Evolutionary conservation across 768 basidiomycete genomes (phyloP), one percentile per base, ranked within the genome.

Genomic region (Pisolithus marmoratus): DNA sequence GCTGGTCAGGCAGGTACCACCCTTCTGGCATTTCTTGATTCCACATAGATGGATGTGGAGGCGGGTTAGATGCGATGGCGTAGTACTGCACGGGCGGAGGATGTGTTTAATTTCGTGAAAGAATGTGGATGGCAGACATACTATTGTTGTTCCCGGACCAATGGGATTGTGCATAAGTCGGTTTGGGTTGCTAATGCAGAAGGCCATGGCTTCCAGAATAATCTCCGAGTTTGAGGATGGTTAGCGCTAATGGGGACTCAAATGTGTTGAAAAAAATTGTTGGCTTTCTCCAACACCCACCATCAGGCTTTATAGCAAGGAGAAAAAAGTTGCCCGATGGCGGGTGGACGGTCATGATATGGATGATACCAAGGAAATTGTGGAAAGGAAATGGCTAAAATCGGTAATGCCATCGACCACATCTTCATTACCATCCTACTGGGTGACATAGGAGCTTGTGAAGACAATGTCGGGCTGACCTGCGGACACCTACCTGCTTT

Each of bases 21-120:
- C 34, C 12, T 4, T 38, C 44, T 49, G 65, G 65, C 61, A 63
- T 66, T 1, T 48, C 36, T 2, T 24, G 42, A n/a, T 14, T 38
- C 48, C 46, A 9, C 1, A 29, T 20, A 20, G 51, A 46, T 0
- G 64, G 65, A 15, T 65, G 64, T 11, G 9, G 2, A 6, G 64
- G 55, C 4, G 58, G 59, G 27, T 63, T 60, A 0, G 46, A n/a
- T 2, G 23, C 14, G 5, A 37, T 31, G 4, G 20, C 3, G 5
- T 60, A 56, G 20, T 59, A 46, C 65, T 66, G 27, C 23, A 20
- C 0, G 1, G 17, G 47, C 3, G n/a, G 8, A 15, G 23, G 38
- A 43, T 17, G 36, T 34, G 41, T 14, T 34, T 12, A 22, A 34
- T 38, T 17, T 8, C 15, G 38, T 3, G 15, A 3, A 19, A 20